Conservation (phyloP, 495 filamentous ascomycete genomes). For the Aspergillus olivimuriae region DNA sequence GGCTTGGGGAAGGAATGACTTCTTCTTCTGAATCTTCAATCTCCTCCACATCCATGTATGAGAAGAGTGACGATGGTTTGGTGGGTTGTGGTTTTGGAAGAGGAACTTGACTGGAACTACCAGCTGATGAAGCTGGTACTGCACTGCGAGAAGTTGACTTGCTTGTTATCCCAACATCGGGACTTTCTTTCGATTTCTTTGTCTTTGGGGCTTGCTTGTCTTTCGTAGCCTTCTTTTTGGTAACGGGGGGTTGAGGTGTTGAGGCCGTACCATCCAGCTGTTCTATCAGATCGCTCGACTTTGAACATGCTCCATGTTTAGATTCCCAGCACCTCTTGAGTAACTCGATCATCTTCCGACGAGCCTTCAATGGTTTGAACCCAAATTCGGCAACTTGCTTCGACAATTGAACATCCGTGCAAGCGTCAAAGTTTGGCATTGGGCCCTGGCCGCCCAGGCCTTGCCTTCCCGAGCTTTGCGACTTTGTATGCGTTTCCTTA, state of each 20-base stretch:
- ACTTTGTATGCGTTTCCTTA: neutral
- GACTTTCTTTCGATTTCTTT: too few relatives aligned
- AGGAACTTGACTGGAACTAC: neutral
- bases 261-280: neutral
- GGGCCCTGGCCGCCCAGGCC: constrained; percentile 3
- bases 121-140: too few relatives aligned
- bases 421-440: constrained; percentile 59
- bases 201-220: too few relatives aligned
- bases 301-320: constrained; percentile 21
- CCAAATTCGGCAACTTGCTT: constrained; percentile 58
- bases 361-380: constrained; percentile 68
- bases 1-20: constrained; percentile 28
- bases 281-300: neutral
- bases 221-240: neutral
- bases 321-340: constrained; percentile 69
- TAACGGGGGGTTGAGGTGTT: neutral
- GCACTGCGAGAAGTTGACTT: too few relatives aligned
- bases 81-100: neutral
- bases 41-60: constrained; percentile 43
- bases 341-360: constrained; percentile 64
- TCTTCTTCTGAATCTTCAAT: constrained; percentile 62
- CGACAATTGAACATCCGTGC: constrained; percentile 57
- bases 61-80: constrained; percentile 5
- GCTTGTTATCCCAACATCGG: too few relatives aligned
- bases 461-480: neutral